A percentile compares a stretch with the other conserved stretches of the same genome.
These are phyloP conservation scores for Dendrothele bispora DNA, from an alignment of 768 basidiomycete species.

Conservation along the genomic window DNA sequence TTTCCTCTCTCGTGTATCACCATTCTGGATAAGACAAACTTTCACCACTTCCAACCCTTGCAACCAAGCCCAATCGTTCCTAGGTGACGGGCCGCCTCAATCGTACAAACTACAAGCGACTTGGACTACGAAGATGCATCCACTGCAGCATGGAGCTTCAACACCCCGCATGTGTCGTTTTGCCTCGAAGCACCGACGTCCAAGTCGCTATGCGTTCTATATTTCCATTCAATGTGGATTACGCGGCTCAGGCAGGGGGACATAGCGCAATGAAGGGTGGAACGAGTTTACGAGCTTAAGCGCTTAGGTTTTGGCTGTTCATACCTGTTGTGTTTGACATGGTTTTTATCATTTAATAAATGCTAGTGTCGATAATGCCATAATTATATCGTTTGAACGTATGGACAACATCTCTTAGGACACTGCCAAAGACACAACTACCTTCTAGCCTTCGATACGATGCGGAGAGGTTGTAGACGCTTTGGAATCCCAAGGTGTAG, in stretches of 20 bases:
- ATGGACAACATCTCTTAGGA: constrained; percentile 46
- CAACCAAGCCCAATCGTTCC: constrained; percentile 13
- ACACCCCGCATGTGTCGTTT: constrained; percentile 23
- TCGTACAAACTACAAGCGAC: constrained; percentile 3
- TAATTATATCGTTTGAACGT: constrained; percentile 35
- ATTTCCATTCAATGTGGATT: constrained; percentile 29
- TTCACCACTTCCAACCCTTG: no score
- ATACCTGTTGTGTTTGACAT: neutral
- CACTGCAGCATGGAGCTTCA: constrained; percentile 16
- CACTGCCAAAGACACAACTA: no score
- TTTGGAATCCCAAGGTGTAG: constrained; percentile 37
- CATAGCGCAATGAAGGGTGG: constrained; percentile 43
- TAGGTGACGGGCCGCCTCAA: constrained; percentile 28
- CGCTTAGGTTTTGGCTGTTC: constrained; percentile 5
- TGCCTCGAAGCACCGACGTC: constrained; percentile 11
- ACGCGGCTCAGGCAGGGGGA: constrained; percentile 42
- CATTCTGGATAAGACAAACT: no score
- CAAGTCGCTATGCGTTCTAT: constrained; percentile 36
- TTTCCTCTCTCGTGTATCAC: no score
- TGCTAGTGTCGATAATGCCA: constrained; percentile 35
- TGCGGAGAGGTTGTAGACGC: constrained; percentile 37
- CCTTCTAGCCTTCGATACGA: constrained; percentile 37
- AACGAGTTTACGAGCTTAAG: constrained; percentile 40
- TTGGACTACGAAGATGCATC: neutral
- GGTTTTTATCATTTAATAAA: no score